Evolutionary conservation across 1,139 yeast species (phyloP), one percentile per base, ranked within the genome.

Genomic region (Candida frijolesensis): DNA sequence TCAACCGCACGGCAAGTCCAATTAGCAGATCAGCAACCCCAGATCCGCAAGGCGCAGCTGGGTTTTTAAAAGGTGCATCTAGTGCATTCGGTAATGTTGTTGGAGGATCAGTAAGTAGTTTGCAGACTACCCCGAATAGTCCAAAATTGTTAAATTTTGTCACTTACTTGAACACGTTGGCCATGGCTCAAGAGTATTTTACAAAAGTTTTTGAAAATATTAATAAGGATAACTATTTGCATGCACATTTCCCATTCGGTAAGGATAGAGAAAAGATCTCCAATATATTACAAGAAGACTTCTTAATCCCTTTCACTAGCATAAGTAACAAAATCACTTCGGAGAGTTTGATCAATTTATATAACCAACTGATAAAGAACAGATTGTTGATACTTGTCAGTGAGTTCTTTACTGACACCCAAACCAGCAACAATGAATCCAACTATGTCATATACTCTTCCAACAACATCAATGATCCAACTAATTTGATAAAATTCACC

Each of bases 131-230:
- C 2, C 46, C 63, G 2, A 65, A 65, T 35, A 71, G 63, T 54
- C 61, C 71, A 10, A 70, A 72, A 56, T 66, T 88, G 15, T 71
- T 72, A 42, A 76, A 71, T 22, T 83, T 75, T 60, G 70, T 85
- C 40, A 68, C 84, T 2, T 77, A 84, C 52, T 68, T 87, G 54
- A 87, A 87, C 61, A 80, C 89, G 1, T 72, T 87, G 10, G 80
- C 85, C 4, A 68, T 80, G 45, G 83, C 87, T 12, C 79, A 79
- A 37, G 78, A 72, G 30, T 86, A 86, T 62, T 72, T 85, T 40
- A 63, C 67, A 4, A 79, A 78, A 50, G 70, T 86, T 37, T 59
- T 82, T 16, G 65, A 64, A 18, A 78, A 74, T 49, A 60, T 74
- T 42, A 53, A 63, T 2, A 45, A 44, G 12, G 62, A 63, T 25